Conservation (phyloP, 495 filamentous ascomycete species). For the Penicillium argentinense region DNA sequence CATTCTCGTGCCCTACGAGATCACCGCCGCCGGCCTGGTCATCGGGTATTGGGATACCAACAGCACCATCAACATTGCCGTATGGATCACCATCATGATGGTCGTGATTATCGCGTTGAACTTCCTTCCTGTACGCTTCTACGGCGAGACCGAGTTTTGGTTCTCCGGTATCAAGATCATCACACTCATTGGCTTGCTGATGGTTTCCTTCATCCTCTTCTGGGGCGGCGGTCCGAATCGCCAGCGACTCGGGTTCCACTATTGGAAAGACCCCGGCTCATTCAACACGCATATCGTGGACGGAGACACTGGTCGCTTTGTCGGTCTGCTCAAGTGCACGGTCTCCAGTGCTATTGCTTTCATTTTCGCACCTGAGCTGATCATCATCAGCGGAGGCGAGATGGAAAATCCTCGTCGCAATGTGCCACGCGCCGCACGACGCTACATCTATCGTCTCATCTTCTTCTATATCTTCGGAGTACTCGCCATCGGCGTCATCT, state of each 20-base stretch:
- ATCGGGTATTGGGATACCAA: slow-evolving; percentile 67
- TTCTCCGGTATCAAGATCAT: slow-evolving; percentile 76
- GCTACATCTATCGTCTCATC: slow-evolving; percentile 82
- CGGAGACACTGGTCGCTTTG: slow-evolving; percentile 41
- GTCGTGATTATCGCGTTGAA: slow-evolving; percentile 64
- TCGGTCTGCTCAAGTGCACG: slow-evolving; percentile 43
- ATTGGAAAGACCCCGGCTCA: slow-evolving; percentile 69
- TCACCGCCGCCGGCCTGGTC: slow-evolving; percentile 68
- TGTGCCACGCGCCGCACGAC: slow-evolving; percentile 73
- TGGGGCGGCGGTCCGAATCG: slow-evolving; percentile 65
- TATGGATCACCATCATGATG: slow-evolving; percentile 74
- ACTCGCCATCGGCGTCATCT: slow-evolving; percentile 58
- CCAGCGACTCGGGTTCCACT: slow-evolving; percentile 67
- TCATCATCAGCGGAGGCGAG: slow-evolving; percentile 63
- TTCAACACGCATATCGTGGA: slow-evolving; percentile 49
- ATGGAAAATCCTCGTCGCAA: slow-evolving; percentile 73
- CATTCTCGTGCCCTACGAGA: slow-evolving; percentile 67
- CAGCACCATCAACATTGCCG: slow-evolving; percentile 44
- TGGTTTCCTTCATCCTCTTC: slow-evolving; percentile 69
- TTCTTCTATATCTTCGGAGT: slow-evolving; percentile 73
- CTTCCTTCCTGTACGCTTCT: slow-evolving; percentile 64
- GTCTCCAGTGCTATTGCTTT: slow-evolving; percentile 55
- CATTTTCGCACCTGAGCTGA: slow-evolving; percentile 55
- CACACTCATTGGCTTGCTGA: slow-evolving; percentile 68
- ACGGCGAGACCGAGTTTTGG: slow-evolving; percentile 74